Conservation (phyloP, 371 early-diverging fungal genomes). For the Dichotomocladium elegans region DNA sequence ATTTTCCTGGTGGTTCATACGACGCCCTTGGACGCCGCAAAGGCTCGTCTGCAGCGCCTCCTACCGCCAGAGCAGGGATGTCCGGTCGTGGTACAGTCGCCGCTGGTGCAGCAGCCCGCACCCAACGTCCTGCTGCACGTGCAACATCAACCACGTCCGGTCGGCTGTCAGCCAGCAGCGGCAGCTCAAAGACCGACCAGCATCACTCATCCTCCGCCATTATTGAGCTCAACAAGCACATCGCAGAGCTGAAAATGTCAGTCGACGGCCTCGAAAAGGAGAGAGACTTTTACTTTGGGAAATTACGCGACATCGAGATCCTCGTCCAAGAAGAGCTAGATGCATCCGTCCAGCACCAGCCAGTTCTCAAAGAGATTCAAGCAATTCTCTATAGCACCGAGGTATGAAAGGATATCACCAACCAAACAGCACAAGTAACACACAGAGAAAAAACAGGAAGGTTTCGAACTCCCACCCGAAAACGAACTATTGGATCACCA, state of each 20-base stretch:
- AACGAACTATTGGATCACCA: slow-evolving; percentile 21
- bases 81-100: slow-evolving; percentile 23
- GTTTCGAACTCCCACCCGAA: slow-evolving; percentile 44
- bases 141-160: slow-evolving; percentile 20
- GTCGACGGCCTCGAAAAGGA: slow-evolving; percentile 89
- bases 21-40: slow-evolving; percentile 81
- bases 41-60: slow-evolving; percentile 32
- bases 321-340: slow-evolving; percentile 74
- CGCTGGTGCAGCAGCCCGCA: slow-evolving; percentile 20
- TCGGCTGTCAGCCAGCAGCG: slow-evolving; percentile 19
- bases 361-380: slow-evolving; percentile 73
- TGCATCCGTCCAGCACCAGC: slow-evolving; percentile 25
- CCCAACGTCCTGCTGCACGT: slow-evolving; percentile 15
- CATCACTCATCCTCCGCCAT: slow-evolving; percentile 41
- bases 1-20: slow-evolving; percentile 79
- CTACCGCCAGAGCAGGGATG: slow-evolving; percentile 20
- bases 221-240: slow-evolving; percentile 64
- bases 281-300: slow-evolving; percentile 91
- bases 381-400: slow-evolving; percentile 85
- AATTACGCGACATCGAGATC: slow-evolving; percentile 90
- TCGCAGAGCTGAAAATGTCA: slow-evolving; percentile 70
- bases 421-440: no score
- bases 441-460: slow-evolving; percentile 36
- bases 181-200: slow-evolving; percentile 16
- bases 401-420: no score